phyloP scores from a whole-genome alignment of 805 yeast species.

The Cephaloascus albidus region DNA sequence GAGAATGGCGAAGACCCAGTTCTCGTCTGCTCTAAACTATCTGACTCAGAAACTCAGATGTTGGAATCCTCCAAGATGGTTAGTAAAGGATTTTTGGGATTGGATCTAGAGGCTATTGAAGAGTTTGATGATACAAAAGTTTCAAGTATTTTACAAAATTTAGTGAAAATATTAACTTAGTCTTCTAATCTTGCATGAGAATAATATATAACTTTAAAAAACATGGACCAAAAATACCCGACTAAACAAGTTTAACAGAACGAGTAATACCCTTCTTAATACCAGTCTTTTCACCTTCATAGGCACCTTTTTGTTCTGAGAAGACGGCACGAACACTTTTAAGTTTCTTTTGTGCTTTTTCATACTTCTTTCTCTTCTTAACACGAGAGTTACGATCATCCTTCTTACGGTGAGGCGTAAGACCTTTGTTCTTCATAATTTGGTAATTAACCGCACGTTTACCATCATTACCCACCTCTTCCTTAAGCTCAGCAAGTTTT shows the following conservation, averaged over 20 bases:
- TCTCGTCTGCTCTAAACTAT: conserved; percentile 6
- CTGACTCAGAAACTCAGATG: conserved; percentile 11
- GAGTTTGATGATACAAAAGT: no score
- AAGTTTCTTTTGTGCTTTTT: conserved; percentile 87
- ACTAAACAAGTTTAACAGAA: conserved; percentile 62
- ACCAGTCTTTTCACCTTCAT: conserved; percentile 95
- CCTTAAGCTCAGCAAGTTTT: conserved; percentile 60
- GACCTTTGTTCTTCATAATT: conserved; percentile 92
- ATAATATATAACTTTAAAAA: no score
- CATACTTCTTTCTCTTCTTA: conserved; percentile 96
- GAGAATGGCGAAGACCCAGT: conserved; percentile 8
- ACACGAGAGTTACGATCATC: conserved; percentile 94
- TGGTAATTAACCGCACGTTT: conserved; percentile 94
- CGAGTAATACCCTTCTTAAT: conserved; percentile 89
- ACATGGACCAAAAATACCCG: neutral
- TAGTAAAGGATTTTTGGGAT: no score
- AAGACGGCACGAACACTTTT: conserved; percentile 87
- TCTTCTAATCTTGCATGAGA: no score
- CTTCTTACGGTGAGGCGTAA: conserved; percentile 88
- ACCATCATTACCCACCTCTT: conserved; percentile 61
- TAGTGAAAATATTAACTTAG: no score
- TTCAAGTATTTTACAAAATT: no score
- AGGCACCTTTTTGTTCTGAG: conserved; percentile 58
- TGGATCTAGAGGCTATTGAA: no score
- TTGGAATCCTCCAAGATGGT: no score